phyloP scores from a whole-genome alignment of 1,284 basidiomycete genomes.

The Cutaneotrichosporon arboriforme region DNA sequence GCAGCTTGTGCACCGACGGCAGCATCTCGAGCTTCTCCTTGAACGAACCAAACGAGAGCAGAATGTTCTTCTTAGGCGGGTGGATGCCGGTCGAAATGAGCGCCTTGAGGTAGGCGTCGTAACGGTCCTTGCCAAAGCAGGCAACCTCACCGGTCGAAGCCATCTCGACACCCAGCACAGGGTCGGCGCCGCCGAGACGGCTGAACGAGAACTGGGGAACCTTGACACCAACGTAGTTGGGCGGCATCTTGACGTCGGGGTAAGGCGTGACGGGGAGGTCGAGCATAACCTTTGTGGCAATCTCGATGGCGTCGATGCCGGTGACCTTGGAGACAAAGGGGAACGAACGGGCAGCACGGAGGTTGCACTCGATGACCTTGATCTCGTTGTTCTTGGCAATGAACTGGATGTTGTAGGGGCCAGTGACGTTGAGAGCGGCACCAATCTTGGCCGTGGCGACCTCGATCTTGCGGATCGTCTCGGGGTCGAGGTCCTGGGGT shows the following conservation, averaged over 20 bases:
- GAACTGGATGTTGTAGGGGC: slow-evolving; percentile 99
- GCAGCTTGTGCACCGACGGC: slow-evolving; percentile 93
- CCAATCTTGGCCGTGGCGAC: slow-evolving; percentile 96
- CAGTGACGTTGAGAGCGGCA: slow-evolving; percentile 95
- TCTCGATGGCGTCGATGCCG: slow-evolving; percentile 92
- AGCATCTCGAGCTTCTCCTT: slow-evolving; percentile 97
- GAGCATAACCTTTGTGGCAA: slow-evolving; percentile 98
- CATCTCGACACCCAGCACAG: slow-evolving; percentile 99
- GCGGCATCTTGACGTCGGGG: slow-evolving; percentile 76
- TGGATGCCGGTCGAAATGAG: slow-evolving; percentile 93
- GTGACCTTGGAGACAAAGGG: slow-evolving; percentile 99
- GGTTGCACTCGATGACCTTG: slow-evolving; percentile 99
- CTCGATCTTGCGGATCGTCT: slow-evolving; percentile 92
- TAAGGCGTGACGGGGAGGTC: slow-evolving; percentile 83
- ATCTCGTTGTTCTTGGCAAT: slow-evolving; percentile 99
- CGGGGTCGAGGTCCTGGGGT: slow-evolving; percentile 93
- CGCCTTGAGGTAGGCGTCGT: slow-evolving; percentile 96
- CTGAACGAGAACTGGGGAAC: slow-evolving; percentile 98
- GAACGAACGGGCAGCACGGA: slow-evolving; percentile 96
- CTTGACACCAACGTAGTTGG: slow-evolving; percentile 96
- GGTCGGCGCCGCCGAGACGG: slow-evolving; percentile 90
- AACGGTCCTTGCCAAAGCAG: slow-evolving; percentile 95
- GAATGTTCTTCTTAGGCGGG: slow-evolving; percentile 63
- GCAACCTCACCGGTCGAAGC: slow-evolving; percentile 99
- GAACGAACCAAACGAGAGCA: slow-evolving; percentile 66